phyloP scores from a whole-genome alignment of 2,329 filamentous ascomycete genomes.

The Aplosporella prunicola region DNA sequence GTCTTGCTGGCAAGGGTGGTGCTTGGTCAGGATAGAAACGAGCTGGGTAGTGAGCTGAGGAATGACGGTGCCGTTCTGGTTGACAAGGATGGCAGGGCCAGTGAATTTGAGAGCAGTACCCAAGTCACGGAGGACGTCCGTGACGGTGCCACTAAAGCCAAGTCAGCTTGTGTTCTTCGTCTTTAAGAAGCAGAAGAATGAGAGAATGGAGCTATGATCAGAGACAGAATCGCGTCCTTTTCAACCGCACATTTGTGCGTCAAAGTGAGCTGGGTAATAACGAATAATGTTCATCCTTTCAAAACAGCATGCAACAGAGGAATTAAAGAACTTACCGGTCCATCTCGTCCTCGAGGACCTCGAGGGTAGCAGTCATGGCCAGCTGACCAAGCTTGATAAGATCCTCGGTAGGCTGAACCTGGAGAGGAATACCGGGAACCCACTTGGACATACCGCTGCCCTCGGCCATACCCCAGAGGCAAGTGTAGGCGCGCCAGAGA shows the following conservation, averaged over 20 bases:
- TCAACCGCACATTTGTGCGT: slow-evolving; percentile 74
- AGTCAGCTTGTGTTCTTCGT: slow-evolving; percentile 3
- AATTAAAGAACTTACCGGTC: slow-evolving; percentile 67
- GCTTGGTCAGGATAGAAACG: slow-evolving; percentile 72
- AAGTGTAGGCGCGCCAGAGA: slow-evolving; percentile 86
- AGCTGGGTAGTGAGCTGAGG: slow-evolving; percentile 69
- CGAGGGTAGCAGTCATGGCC: slow-evolving; percentile 73
- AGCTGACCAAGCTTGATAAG: slow-evolving; percentile 79
- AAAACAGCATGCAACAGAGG: slow-evolving; percentile 16
- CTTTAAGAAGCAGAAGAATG: slow-evolving; percentile 1
- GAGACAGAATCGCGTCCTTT: slow-evolving; percentile 69
- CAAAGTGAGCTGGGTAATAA: slow-evolving; percentile 99
- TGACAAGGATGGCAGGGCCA: slow-evolving; percentile 73
- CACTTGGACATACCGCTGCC: slow-evolving; percentile 71
- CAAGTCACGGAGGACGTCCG: slow-evolving; percentile 90
- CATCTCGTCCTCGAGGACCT: slow-evolving; percentile 78
- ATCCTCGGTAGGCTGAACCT: slow-evolving; percentile 67
- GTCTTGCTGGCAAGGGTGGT: slow-evolving; percentile 88
- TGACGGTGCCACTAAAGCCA: slow-evolving; percentile 63
- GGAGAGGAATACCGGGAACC: slow-evolving; percentile 76
- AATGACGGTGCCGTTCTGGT: slow-evolving; percentile 54
- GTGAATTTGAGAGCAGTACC: slow-evolving; percentile 84
- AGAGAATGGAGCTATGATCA: slow-evolving; percentile 38
- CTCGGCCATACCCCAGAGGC: slow-evolving; percentile 81
- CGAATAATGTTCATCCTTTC: slow-evolving; percentile 65